Conservation (phyloP, 1,139 yeast species). For the Yamadazyma trypodendri region DNA sequence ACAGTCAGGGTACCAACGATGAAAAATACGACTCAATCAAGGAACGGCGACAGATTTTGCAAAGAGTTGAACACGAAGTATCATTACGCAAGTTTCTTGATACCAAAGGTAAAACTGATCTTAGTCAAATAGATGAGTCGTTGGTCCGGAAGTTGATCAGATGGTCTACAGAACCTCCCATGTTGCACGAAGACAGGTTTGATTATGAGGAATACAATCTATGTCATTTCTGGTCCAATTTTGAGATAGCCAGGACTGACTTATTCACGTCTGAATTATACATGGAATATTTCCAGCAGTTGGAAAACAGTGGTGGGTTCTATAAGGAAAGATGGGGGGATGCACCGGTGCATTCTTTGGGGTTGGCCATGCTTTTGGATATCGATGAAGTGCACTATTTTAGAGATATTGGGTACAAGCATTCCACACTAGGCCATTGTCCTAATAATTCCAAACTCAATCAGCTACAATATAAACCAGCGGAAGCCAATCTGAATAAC, state of each 20-base stretch:
- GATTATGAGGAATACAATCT: slow-evolving; percentile 70
- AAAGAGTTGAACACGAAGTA: slow-evolving; percentile 28
- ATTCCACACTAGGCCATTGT: slow-evolving; percentile 78
- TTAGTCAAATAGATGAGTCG: slow-evolving; percentile 24
- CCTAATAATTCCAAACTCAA: slow-evolving; percentile 59
- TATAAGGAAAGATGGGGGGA: slow-evolving; percentile 94
- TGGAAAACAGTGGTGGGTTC: slow-evolving; percentile 77
- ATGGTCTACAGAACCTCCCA: slow-evolving; percentile 28
- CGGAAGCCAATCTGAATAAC: slow-evolving; percentile 14
- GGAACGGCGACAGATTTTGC: slow-evolving; percentile 21
- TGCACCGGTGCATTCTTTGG: slow-evolving; percentile 88
- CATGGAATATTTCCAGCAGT: slow-evolving; percentile 58
- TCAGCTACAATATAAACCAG: slow-evolving; percentile 47
- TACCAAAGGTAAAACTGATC: slow-evolving; percentile 20
- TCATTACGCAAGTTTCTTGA: slow-evolving; percentile 25
- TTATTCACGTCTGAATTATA: slow-evolving; percentile 66
- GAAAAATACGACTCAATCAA: slow-evolving; percentile 20
- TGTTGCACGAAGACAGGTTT: slow-evolving; percentile 49
- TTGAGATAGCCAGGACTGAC: slow-evolving; percentile 82
- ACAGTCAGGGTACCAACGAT: slow-evolving; percentile 22
- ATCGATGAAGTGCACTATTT: slow-evolving; percentile 77
- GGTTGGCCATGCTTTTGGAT: slow-evolving; percentile 69
- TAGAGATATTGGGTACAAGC: slow-evolving; percentile 85
- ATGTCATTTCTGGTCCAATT: slow-evolving; percentile 93
- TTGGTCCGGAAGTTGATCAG: slow-evolving; percentile 25